phyloP scores from a whole-genome alignment of 1,139 yeast genomes.

The Lodderomyces parapsilosis region DNA sequence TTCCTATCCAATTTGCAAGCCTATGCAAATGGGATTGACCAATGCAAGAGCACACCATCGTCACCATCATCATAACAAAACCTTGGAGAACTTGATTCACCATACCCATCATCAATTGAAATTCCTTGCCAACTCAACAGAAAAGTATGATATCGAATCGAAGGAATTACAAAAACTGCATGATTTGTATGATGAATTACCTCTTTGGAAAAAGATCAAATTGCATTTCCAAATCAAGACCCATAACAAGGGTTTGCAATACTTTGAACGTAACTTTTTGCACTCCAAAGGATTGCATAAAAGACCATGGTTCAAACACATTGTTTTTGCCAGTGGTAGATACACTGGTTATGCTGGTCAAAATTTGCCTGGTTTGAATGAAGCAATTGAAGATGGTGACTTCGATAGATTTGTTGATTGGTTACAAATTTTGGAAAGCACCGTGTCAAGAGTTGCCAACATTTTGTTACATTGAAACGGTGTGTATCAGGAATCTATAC shows the following conservation, averaged over 20 bases:
- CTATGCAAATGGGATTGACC: slow-evolving; percentile 9
- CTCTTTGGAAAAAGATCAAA: slow-evolving; percentile 43
- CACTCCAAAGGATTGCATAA: slow-evolving; percentile 59
- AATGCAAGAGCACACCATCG: slow-evolving; percentile 13
- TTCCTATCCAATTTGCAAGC: slow-evolving; percentile 9
- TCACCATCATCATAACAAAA: slow-evolving; percentile 15
- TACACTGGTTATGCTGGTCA: slow-evolving; percentile 80
- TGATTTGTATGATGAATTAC: slow-evolving; percentile 33
- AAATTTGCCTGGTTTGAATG: slow-evolving; percentile 74
- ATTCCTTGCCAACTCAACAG: slow-evolving; percentile 26
- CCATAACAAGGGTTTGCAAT: slow-evolving; percentile 46
- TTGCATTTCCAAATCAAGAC: slow-evolving; percentile 32
- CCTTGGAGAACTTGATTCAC: slow-evolving; percentile 29
- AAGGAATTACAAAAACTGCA: slow-evolving; percentile 32
- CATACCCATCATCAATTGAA: slow-evolving; percentile 26
- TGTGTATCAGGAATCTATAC: not conserved
- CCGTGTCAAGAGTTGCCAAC: slow-evolving; percentile 29
- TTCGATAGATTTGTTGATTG: slow-evolving; percentile 53
- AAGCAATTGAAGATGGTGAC: slow-evolving; percentile 73
- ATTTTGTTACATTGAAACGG: slow-evolving; percentile 6
- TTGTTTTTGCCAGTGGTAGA: slow-evolving; percentile 80
- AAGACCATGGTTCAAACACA: slow-evolving; percentile 86
- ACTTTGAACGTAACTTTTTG: slow-evolving; percentile 67
- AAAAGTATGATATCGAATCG: slow-evolving; percentile 37
- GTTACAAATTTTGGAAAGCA: slow-evolving; percentile 48